Evolutionary conservation across 345 rosid species (phyloP), one percentile per base, ranked within the genome.

Genomic region (Tarenaya hassleriana): DNA sequence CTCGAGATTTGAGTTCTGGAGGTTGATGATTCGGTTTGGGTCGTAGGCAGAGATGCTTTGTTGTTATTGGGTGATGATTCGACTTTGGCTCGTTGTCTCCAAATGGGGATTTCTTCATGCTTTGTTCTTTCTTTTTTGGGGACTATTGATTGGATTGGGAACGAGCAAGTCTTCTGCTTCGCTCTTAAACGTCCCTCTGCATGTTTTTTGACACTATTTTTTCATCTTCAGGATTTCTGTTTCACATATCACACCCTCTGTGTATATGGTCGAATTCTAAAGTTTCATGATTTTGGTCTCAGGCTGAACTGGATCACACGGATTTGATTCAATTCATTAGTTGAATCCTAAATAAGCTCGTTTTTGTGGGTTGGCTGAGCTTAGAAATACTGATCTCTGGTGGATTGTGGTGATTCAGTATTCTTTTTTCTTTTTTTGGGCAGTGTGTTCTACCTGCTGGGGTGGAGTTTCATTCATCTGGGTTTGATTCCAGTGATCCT

Each of bases 391-490:
- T 56, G 11, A 39, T 27, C n/a, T 49, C 48, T n/a, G 10, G 40
- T 1, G 7, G 16, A 40, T 34, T 42, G 50, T 34, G 3, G 33
- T 49, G 56, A 31, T 45, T 51, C 0, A n/a, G 19, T n/a, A n/a
- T n/a, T 37, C 21, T 27, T 1, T 55, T 54, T 16, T 27, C 53
- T 47, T 19, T 3, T 11, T 52, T 52, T 47, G 50, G 50, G 47
- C 81, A 92, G 96, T 88, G 97, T 61, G 95, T 88, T 31, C 75
- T 88, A 52, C 99, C 97, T 7, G 99, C 95, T 53, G 99, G 99
- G 1, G 92, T 88, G 44, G 77, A 60, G 75, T 66, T 88, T 38
- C 76, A 73, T 60, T 41, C 84, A 10, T 75, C 95, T 21, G 99
- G 99, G 3, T 82, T 73, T 45, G 82, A 75, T 69, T 55, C 77